Evolutionary conservation across 805 yeast genomes (phyloP), one percentile per base, ranked within the genome.

Genomic region (Pichia nakasei): DNA sequence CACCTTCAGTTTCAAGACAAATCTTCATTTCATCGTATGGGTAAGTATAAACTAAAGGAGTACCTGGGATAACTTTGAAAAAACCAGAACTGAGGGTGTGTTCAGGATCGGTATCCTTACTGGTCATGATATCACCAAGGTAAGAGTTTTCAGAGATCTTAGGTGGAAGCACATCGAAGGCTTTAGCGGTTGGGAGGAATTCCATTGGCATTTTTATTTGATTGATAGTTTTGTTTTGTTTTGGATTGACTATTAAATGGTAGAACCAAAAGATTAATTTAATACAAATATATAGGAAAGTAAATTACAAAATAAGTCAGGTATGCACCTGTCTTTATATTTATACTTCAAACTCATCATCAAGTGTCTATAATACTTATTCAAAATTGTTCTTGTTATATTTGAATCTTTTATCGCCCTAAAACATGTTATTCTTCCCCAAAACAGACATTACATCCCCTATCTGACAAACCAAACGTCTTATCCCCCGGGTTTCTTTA

Each of bases 41-140:
- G 19, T 42, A 42, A 26, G 41, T 42, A 37, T 33, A 42, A 18
- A 42, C 45, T 22, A 42, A 34, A 18, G 45, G 35, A 21, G 37
- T 38, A 26, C 45, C 45, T 19, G 38, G 35, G 18, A 37, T n/a
- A 5, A 32, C 34, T 27, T 37, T 42, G 35, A 65, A 81, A 67
- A 81, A 80, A 42, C 86, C 86, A 55, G 81, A 67, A n/a, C 79
- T 62, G 49, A 80, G 75, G 56, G 75, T 76, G 53, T 75, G 59
- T 35, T 75, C 84, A 41, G 67, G 62, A 47, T 74, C 76, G 38
- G 77, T 75, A 21, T 73, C 76, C 27, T 40, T 40, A 19, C 80
- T 72, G 35, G 76, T 68, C 63, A 73, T 69, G 47, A 68, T 65
- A 56, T 80, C 86, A 47, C 85, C 85, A 48, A 80, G 67, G 67